Conservation (phyloP, 2,329 filamentous ascomycete species). For the Clarireedia paspali region DNA sequence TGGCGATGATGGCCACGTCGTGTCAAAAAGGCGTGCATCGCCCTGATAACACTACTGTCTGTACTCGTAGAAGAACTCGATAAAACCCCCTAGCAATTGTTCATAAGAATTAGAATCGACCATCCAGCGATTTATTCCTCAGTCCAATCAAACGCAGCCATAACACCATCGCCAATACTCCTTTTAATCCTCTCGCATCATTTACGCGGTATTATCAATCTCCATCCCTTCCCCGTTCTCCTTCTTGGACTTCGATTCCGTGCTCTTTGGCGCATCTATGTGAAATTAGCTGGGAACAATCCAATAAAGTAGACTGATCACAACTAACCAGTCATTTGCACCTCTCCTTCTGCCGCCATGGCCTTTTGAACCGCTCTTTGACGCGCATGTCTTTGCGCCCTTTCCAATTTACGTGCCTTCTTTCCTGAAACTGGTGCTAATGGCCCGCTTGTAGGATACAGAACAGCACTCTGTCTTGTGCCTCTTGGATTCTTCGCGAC, state of each 20-base stretch:
- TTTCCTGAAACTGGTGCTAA: constrained; percentile 27
- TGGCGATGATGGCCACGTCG: too few species aligned
- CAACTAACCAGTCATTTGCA: constrained; percentile 28
- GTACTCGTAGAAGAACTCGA: too few species aligned
- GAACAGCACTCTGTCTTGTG: constrained; percentile 23
- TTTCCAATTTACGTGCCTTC: constrained; percentile 30
- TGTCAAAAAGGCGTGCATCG: neutral
- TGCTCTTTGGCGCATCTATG: constrained; percentile 7
- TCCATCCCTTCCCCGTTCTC: constrained; percentile 5
- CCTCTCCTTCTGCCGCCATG: constrained; percentile 27
- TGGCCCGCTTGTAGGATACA: constrained; percentile 28
- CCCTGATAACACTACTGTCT: too few species aligned
- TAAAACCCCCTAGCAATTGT: neutral
- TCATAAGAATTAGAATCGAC: neutral
- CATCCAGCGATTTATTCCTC: neutral
- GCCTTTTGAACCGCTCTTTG: constrained; percentile 27
- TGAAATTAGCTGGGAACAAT: neutral
- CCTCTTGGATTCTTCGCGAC: constrained; percentile 28
- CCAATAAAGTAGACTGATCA: neutral
- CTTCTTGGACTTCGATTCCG: neutral
- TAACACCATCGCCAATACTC: constrained; percentile 8
- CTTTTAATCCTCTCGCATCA: neutral
- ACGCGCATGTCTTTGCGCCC: constrained; percentile 26
- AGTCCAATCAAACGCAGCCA: neutral
- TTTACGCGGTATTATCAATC: constrained; percentile 4